Conservation (phyloP, 257 asterid genomes). For the Scutellaria minor region DNA sequence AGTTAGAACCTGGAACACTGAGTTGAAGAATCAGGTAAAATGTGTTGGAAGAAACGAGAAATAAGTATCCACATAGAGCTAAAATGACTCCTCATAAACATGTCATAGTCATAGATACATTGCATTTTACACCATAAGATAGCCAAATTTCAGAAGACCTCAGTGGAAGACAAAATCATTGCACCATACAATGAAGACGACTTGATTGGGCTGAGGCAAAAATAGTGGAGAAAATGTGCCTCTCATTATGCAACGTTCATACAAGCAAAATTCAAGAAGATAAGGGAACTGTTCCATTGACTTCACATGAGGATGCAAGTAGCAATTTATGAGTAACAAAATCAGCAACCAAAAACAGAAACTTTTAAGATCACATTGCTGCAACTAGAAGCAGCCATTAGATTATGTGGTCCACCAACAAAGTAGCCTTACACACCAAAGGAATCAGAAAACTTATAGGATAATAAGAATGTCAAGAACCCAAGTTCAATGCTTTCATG, state of each 20-base stretch:
- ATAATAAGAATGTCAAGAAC: slow-evolving; percentile 3
- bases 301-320: not conserved
- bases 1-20: slow-evolving; percentile 19
- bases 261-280: not conserved
- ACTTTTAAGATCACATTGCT: slow-evolving; percentile 1
- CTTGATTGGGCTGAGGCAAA: slow-evolving; percentile 18
- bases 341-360: slow-evolving; percentile 12
- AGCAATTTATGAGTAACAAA: slow-evolving; percentile 1
- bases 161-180: not conserved
- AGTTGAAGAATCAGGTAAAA: slow-evolving; percentile 10
- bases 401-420: slow-evolving; percentile 14
- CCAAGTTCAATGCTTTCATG: slow-evolving; percentile 13
- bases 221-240: not conserved
- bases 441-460: slow-evolving; percentile 3
- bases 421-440: slow-evolving; percentile 8
- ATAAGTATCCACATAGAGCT: not conserved
- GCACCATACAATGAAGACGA: not conserved
- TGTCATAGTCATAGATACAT: not conserved
- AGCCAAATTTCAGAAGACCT: not conserved
- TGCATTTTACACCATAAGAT: not conserved
- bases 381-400: slow-evolving; percentile 24
- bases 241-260: not conserved
- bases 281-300: not conserved
- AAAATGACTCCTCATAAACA: not conserved
- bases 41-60: not conserved